Percentiles rank a stretch among this genome's conserved stretches.
These are phyloP conservation scores for Myriosclerotinia duriaeana DNA, from an alignment of 2,329 filamentous ascomycete genomes.

Conservation along the genomic window DNA sequence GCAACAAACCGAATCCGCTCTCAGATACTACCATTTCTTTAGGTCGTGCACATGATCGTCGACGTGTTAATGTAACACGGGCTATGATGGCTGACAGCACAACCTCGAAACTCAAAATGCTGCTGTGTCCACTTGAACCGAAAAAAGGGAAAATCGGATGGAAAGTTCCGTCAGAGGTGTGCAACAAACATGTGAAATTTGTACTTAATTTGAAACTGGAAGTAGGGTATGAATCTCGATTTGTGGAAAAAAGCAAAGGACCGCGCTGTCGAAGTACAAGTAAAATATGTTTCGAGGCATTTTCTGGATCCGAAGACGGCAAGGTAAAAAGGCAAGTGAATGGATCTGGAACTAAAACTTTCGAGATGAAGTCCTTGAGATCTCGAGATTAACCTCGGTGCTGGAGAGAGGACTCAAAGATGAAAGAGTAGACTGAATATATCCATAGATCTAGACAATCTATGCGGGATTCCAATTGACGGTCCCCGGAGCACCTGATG, in stretches of 20 bases:
- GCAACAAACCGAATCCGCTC: neutral
- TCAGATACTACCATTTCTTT: neutral
- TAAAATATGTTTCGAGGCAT: neutral
- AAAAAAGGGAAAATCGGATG: neutral
- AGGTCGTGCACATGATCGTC: slow-evolving; percentile 10
- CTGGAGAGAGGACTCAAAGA: neutral
- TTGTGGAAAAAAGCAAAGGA: neutral
- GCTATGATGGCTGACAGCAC: slow-evolving; percentile 1
- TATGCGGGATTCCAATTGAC: neutral
- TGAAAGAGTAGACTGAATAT: neutral
- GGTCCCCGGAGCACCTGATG: neutral
- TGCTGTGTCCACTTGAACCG: neutral
- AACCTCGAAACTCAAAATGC: slow-evolving; percentile 8
- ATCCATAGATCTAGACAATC: neutral
- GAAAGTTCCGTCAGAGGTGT: slow-evolving; percentile 1
- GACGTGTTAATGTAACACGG: slow-evolving; percentile 12
- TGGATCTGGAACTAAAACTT: neutral
- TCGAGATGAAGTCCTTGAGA: neutral
- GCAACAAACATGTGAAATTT: neutral
- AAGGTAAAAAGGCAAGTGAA: neutral
- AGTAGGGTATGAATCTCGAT: neutral
- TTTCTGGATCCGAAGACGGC: neutral
- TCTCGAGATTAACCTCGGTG: neutral
- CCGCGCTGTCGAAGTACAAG: neutral
- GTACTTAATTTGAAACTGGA: neutral